Evolutionary conservation across 371 early-diverging fungal species (phyloP), one percentile per base, ranked within the genome.

Genomic region (Vittaforma corneae): DNA sequence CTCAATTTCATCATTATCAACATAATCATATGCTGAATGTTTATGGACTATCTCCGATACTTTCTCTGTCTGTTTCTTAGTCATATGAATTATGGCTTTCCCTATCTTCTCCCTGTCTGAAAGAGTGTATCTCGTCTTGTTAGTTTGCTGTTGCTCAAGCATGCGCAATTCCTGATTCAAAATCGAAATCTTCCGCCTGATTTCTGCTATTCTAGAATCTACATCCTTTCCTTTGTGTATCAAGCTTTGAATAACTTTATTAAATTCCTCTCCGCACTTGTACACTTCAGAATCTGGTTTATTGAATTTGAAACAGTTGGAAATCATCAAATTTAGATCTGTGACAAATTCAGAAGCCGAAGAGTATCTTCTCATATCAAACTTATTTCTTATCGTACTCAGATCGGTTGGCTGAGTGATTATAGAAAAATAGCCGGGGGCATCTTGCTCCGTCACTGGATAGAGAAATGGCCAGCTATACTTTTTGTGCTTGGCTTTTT

Each of bases 221-320:
- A 22, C 44, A 2, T 64, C 63, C 42, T 60, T 47, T 14, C 62
- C 33, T 18, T 68, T 61, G 5, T 35, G 18, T 29, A 75, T 48
- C 24, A 67, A 50, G 9, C 38, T 47, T 47, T 69, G 65, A 28
- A 74, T 38, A 11, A 60, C 34, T 22, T 68, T 62, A 14, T 68
- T 51, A 48, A 79, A 40, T 61, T 75, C 75, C 2, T 45, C 50
- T 9, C 75, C 77, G 42, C 74, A 77, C 0, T 50, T 55, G 76
- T 91, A 86, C 0, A 96, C 89, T 0, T 89, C 90, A 20, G 87
- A 82, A 0, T 83, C 87, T 1, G 85, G 82, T 1, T 87, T 86
- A 69, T 98, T 98, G 79, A 91, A 98, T 0, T 78, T 78, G 65
- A 85, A 88, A 78, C 96, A 94, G 78, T 97, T 97, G 45, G 82